phyloP scores from a whole-genome alignment of 768 basidiomycete species.

The Mycena metata region DNA sequence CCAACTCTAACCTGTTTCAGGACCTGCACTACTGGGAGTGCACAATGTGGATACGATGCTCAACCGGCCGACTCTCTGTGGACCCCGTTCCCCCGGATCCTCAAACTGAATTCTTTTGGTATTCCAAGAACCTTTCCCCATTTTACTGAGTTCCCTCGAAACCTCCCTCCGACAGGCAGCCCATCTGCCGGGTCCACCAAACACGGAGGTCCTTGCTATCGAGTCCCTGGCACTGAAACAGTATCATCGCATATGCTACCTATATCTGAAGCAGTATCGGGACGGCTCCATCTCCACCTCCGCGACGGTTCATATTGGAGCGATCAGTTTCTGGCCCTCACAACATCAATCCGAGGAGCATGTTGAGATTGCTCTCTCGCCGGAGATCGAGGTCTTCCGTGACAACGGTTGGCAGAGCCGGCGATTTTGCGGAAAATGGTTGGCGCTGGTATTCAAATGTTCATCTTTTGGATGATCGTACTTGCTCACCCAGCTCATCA shows the following conservation, averaged over 20 bases:
- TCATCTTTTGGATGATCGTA: too few relatives aligned
- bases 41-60: neutral
- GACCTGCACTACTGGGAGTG: neutral
- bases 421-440: too few relatives aligned
- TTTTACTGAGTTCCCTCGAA: too few relatives aligned
- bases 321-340: neutral
- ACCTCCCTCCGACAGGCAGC: neutral
- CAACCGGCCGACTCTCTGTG: neutral
- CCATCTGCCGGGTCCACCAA: neutral
- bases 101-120: neutral
- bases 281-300: neutral
- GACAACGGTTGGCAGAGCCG: too few relatives aligned
- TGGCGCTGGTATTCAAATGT: too few relatives aligned
- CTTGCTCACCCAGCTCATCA: too few relatives aligned
- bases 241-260: neutral
- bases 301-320: neutral
- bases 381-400: too few relatives aligned
- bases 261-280: neutral
- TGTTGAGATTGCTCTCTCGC: neutral
- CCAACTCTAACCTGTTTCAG: neutral
- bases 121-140: neutral
- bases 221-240: neutral
- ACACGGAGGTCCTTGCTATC: neutral
- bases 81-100: neutral
- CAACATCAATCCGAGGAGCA: neutral